phyloP scores from a whole-genome alignment of 2,329 filamentous ascomycete genomes.

The Huntiella decipiens region DNA sequence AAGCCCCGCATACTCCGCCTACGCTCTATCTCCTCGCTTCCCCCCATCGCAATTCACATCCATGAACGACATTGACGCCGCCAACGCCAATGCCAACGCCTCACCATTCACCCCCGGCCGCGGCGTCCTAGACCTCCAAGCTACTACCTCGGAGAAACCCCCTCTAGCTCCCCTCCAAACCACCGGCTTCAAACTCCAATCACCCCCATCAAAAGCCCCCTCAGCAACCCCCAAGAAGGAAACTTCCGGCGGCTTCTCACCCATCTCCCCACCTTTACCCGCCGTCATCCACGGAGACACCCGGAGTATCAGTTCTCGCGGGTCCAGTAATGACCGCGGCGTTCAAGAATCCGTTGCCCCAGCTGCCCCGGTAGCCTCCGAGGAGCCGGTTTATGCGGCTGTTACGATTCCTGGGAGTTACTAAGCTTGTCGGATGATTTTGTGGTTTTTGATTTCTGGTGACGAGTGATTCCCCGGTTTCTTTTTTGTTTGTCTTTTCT shows the following conservation, averaged over 20 bases:
- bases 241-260: constrained; percentile 42
- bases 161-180: neutral
- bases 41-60: constrained; percentile 37
- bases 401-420: constrained; percentile 86
- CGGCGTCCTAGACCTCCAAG: constrained; percentile 35
- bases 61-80: constrained; percentile 23
- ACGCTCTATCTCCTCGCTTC: constrained; percentile 41
- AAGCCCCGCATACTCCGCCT: constrained; percentile 26
- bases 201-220: constrained; percentile 63
- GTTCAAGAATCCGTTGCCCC: neutral
- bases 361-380: constrained; percentile 44
- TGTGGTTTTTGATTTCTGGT: neutral
- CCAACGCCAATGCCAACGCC: constrained; percentile 7
- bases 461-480: neutral
- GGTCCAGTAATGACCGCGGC: neutral
- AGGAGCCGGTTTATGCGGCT: constrained; percentile 66
- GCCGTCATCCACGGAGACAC: constrained; percentile 9
- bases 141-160: constrained; percentile 30
- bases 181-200: constrained; percentile 55
- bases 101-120: constrained; percentile 34
- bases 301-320: neutral
- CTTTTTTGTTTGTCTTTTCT: neutral
- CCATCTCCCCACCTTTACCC: constrained; percentile 18
- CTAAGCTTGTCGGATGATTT: constrained; percentile 1
- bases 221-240: constrained; percentile 51